Evolutionary conservation across 768 basidiomycete genomes (phyloP).

Genomic region (Panus rudis): DNA sequence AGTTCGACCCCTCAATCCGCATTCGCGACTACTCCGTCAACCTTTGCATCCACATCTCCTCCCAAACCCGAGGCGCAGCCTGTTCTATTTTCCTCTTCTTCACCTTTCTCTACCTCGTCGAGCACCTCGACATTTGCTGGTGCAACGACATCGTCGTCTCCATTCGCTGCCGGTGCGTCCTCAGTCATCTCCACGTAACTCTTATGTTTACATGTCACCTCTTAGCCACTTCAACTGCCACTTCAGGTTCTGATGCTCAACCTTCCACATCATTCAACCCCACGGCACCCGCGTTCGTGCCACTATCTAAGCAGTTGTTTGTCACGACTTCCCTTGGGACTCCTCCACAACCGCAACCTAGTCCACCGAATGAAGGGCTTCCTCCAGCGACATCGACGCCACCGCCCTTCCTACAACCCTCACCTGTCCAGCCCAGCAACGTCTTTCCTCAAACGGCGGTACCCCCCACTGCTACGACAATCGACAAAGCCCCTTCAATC

Average conservation of each 20-base stretch:
- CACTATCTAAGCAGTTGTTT: conserved; percentile 1
- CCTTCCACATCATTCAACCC: no score
- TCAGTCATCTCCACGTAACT: neutral
- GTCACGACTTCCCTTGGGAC: no score
- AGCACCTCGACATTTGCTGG: neutral
- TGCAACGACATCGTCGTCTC: neutral
- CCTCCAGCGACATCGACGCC: conserved; percentile 13
- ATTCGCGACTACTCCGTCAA: conserved; percentile 4
- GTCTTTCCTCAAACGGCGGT: neutral
- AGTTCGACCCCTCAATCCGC: conserved; percentile 10
- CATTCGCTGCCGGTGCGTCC: neutral
- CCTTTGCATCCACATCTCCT: conserved; percentile 2
- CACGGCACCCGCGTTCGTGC: no score
- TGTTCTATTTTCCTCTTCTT: no score
- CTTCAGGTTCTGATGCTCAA: no score
- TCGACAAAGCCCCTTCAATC: conserved; percentile 4
- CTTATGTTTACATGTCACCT: no score
- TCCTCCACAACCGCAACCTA: no score
- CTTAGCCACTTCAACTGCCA: no score
- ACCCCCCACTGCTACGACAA: neutral
- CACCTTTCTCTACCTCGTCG: no score
- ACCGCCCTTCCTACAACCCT: neutral
- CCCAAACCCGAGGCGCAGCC: no score
- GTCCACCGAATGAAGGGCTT: conserved; percentile 13
- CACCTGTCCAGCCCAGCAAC: neutral